Percentiles rank a stretch among this genome's conserved stretches.
These are phyloP conservation scores for Glonium stellatum DNA, from an alignment of 495 filamentous ascomycete species.

Conservation along the genomic window DNA sequence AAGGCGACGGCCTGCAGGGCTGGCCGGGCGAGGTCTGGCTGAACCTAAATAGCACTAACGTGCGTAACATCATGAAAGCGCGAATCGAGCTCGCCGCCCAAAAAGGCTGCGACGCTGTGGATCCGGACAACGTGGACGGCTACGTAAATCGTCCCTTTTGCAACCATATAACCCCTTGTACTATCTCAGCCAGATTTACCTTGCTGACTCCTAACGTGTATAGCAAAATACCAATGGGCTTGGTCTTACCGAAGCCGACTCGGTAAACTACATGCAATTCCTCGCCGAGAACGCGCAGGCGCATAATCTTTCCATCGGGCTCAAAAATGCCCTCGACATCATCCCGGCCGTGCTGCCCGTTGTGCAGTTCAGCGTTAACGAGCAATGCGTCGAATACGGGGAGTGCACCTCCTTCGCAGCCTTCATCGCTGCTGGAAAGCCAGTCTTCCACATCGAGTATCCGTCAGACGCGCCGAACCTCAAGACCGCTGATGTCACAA, in stretches of 20 bases:
- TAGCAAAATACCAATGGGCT: conserved; percentile 51
- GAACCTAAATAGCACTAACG: conserved; percentile 47
- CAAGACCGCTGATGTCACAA: conserved; percentile 39
- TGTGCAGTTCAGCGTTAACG: conserved; percentile 64
- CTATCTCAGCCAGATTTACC: too few species aligned
- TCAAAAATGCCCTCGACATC: conserved; percentile 61
- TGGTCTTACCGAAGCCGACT: conserved; percentile 46
- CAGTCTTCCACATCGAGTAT: conserved; percentile 72
- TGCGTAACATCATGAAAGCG: conserved; percentile 54
- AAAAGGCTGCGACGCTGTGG: conserved; percentile 65
- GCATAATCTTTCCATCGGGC: conserved; percentile 48
- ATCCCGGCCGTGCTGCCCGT: conserved; percentile 48
- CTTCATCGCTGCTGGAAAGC: conserved; percentile 55
- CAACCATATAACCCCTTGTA: too few species aligned
- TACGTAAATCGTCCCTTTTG: conserved; percentile 37
- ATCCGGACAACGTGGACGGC: conserved; percentile 67
- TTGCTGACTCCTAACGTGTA: neutral
- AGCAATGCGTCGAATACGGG: conserved; percentile 58
- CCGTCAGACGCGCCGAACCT: conserved; percentile 34
- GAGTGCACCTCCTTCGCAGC: conserved; percentile 52
- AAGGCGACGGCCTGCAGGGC: conserved; percentile 48
- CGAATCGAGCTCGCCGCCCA: conserved; percentile 49
- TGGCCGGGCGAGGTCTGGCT: conserved; percentile 67
- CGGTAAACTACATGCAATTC: conserved; percentile 53
- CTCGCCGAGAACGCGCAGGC: conserved; percentile 47